phyloP scores from a whole-genome alignment of 352 stramenopile genomes.

The Globisporangium rhizosaccharum region DNA sequence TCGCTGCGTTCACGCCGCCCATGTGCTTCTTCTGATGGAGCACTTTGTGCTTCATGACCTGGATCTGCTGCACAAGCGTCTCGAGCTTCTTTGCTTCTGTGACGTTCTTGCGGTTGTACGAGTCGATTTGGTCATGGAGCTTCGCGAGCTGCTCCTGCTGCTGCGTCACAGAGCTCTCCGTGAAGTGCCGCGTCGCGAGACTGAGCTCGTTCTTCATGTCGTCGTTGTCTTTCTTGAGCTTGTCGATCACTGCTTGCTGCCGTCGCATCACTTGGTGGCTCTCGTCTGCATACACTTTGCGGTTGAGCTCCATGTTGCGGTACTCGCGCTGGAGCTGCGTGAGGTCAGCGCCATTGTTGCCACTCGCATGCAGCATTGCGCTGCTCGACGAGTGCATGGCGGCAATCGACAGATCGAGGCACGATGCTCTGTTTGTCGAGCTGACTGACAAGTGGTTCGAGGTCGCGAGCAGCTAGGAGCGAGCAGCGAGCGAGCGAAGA shows the following conservation, averaged over 20 bases:
- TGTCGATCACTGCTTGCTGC: conserved; percentile 91
- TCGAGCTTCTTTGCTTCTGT: conserved; percentile 81
- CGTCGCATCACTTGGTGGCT: conserved; percentile 92
- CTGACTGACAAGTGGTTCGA: no score
- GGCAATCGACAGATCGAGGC: neutral
- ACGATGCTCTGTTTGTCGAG: no score
- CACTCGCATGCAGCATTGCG: conserved; percentile 9
- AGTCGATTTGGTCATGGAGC: conserved; percentile 89
- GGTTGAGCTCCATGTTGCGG: conserved; percentile 97
- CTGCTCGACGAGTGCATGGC: conserved; percentile 14
- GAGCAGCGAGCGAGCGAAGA: no score
- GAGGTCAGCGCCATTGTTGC: conserved; percentile 56
- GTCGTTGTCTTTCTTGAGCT: conserved; percentile 82
- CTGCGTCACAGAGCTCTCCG: conserved; percentile 72
- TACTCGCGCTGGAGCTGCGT: conserved; percentile 93
- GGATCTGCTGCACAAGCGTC: conserved; percentile 85
- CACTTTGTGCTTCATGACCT: conserved; percentile 84
- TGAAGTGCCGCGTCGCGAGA: conserved; percentile 85
- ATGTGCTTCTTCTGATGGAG: conserved; percentile 92
- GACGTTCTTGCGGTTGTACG: conserved; percentile 81
- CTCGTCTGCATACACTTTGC: conserved; percentile 92
- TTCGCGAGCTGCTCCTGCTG: conserved; percentile 76
- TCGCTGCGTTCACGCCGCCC: conserved; percentile 93
- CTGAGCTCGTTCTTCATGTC: conserved; percentile 88
- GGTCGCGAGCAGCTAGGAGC: no score